phyloP scores from a whole-genome alignment of 441 rosid genomes.

The Populus hybrid region DNA sequence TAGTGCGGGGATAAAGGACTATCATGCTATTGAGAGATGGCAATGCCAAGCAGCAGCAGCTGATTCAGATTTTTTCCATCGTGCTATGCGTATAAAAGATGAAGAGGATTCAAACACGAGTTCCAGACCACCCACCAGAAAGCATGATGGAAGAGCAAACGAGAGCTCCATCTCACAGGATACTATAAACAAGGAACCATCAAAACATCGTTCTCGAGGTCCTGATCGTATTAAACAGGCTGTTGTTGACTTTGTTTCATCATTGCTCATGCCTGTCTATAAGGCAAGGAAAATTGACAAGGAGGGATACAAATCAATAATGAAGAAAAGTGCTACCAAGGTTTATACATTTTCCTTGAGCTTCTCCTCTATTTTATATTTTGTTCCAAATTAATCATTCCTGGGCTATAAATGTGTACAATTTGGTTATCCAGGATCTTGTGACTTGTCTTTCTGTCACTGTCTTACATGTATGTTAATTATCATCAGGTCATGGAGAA shows the following conservation, averaged over 20 bases:
- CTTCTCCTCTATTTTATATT: conserved; percentile 9
- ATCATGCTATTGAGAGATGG: conserved; percentile 98
- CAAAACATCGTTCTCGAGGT: conserved; percentile 49
- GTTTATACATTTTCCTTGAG: conserved; percentile 34
- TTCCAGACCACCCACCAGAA: conserved; percentile 62
- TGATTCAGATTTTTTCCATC: conserved; percentile 63
- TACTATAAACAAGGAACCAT: conserved; percentile 67
- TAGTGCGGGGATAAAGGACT: conserved; percentile 80
- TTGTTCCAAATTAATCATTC: conserved; percentile 8
- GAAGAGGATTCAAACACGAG: conserved; percentile 85
- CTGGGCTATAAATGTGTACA: background rate
- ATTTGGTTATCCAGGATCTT: background rate
- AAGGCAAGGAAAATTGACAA: conserved; percentile 93
- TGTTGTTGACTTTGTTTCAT: conserved; percentile 91
- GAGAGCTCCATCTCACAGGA: conserved; percentile 87
- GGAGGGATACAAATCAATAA: conserved; percentile 97
- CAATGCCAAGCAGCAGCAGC: conserved; percentile 99
- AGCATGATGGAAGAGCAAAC: conserved; percentile 61
- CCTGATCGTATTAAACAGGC: conserved; percentile 90
- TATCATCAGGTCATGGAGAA: conserved; percentile 85
- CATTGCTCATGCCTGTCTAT: conserved; percentile 97
- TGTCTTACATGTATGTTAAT: conserved; percentile 18
- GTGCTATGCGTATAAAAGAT: conserved; percentile 58
- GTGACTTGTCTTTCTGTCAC: background rate
- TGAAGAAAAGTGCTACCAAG: conserved; percentile 99